Base-by-base conservation (phyloP, 1,284 basidiomycete species). In the Taiwanofungus camphoratus region DNA sequence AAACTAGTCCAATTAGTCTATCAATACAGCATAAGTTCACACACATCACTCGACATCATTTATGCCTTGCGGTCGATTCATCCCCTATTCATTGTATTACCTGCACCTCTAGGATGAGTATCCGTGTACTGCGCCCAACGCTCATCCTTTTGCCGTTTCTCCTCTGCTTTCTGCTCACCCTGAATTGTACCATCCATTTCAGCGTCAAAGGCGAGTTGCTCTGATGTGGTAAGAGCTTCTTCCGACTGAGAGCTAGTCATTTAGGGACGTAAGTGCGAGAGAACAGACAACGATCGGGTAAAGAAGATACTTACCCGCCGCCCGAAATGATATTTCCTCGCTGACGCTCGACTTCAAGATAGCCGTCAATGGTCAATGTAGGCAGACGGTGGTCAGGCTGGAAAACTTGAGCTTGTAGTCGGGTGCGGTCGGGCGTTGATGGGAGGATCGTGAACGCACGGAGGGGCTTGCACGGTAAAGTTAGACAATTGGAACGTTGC, bases 311-410 rank as follows among this genome's bases (percentile, higher is more conserved):
- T 63, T 59, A 91, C 89, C 91, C 92, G 66, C 90, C 89, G 23
- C 87, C 87, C 3, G 79, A 74, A 48, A 97, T 82, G 55, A 98
- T 83, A 44, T 92, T 94, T 0, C 94, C 93, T 39, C 89, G 70
- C 47, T 82, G 69, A 41, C 74, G 68, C 61, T 99, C 95, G 47
- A 93, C 83, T 52, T 87, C 82, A 18, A 99, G 75, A 59, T 95
- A 98, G 63, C 99, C 90, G 58, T 99, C 95, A 53, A 99, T 82
- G 1, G 87, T 79, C 96, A 99, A 98, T 0, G 92, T 95, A 3
- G 95, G 95, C 22, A 99, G 69, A 18, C 87, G 77, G 61, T 97
- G 82, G n/a, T 77, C 79, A 3, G 90, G 78, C 12, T 83, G 77
- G 67, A 98, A 99, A 2, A 98, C 93, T 57, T 90, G 80, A 0